Base-by-base conservation (phyloP, 768 basidiomycete genomes). In the Rhizopogon roseolus region DNA sequence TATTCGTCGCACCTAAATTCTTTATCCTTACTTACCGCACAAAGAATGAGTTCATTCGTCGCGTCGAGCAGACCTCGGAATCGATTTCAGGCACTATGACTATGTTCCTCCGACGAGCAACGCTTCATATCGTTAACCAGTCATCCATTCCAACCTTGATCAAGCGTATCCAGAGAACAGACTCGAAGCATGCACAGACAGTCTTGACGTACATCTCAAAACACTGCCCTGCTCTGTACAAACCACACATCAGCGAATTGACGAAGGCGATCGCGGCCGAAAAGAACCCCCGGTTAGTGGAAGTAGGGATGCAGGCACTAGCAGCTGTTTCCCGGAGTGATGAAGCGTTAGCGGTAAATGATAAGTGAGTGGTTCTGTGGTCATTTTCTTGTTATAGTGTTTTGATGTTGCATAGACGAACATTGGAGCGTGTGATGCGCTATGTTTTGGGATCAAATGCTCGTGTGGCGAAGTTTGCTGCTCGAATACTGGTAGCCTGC, bases 111-210 rank as follows among this genome's bases (percentile, higher is more conserved):
- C 88, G 86, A 32, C 81, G 85, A 16, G 81, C 81, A 4, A 82
- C 80, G 46, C 81, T 88, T 48, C 81, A 85, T 45, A 76, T 94
- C 60, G 60, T 96, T 64, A 97, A 96, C 64, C 84, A 87, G 49
- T 93, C 95, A 0, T 89, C 88, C 1, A 79, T 98, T 16, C 85
- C 94, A 1, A 85, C 85, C 0, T 77, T 98, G 22, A 69, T 98
- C 59, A 85, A 86, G 59, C 81, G 84, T 25, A 61, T 86, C 5
- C 80, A 81, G 50, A 82, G 78, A 53, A n/a, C 57, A 64, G 65
- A 59, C 54, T 46, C 61, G 19, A 72, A 74, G 17, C 74, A 80
- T 49, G 82, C 88, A 0, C 72, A 73, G 55, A 71, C 69, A 1
- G 71, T 88, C 14, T 66, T 89, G 52, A 76, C 68, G 0, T 82